A percentile compares a stretch with the other conserved stretches of the same genome.
Conservation (phyloP, 2,329 filamentous ascomycete genomes). For the Hansfordia pulvinata region DNA sequence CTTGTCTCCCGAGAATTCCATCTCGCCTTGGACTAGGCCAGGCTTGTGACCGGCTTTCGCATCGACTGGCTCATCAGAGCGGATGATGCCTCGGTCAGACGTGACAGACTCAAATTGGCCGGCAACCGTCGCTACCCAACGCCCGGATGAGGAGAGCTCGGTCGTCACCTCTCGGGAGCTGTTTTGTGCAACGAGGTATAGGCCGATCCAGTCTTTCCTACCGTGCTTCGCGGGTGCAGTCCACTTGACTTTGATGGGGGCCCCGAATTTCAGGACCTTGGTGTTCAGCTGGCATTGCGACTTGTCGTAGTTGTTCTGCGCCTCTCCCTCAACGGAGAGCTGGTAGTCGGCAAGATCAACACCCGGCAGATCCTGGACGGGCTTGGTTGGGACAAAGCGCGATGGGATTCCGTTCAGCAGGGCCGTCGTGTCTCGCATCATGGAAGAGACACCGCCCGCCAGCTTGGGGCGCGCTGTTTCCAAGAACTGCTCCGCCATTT, state of each 20-base stretch:
- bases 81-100: constrained; percentile 63
- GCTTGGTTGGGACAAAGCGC: constrained; percentile 67
- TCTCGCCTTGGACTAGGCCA: constrained; percentile 66
- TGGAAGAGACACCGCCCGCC: constrained; percentile 70
- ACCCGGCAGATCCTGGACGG: constrained; percentile 69
- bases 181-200: constrained; percentile 95
- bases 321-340: constrained; percentile 57
- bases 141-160: constrained; percentile 70
- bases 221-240: constrained; percentile 76
- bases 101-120: constrained; percentile 64
- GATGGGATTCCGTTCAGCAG: constrained; percentile 85
- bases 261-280: constrained; percentile 73
- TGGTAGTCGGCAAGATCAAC: constrained; percentile 71
- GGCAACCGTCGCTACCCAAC: constrained; percentile 74
- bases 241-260: constrained; percentile 84
- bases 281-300: constrained; percentile 65
- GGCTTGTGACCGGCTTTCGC: too few relatives aligned
- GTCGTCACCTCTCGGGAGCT: constrained; percentile 73
- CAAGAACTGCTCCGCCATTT: constrained; percentile 83
- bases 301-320: constrained; percentile 41
- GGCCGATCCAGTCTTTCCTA: constrained; percentile 86
- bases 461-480: constrained; percentile 77
- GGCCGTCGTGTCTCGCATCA: constrained; percentile 77
- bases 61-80: constrained; percentile 49
- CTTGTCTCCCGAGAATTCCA: constrained; percentile 83